Percentiles rank a stretch among this genome's conserved stretches.
Evolutionary conservation across 1,284 basidiomycete genomes (phyloP).

Genomic region (Kalmanozyma brasiliensis): DNA sequence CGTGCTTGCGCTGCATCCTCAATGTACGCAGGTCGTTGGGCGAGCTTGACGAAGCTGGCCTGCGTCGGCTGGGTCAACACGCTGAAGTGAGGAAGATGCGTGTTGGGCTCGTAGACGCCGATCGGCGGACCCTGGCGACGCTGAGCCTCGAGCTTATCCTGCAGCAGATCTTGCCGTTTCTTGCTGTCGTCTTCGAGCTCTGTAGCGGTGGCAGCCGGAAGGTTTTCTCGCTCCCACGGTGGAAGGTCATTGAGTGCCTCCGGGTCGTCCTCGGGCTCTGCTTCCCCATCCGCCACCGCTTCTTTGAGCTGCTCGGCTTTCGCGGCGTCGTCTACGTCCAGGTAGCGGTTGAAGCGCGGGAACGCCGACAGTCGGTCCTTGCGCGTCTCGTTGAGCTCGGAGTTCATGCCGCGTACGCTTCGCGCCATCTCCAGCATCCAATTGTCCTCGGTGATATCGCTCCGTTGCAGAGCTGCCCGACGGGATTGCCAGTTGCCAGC

Average conservation of each 20-base stretch:
- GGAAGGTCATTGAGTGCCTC: slow-evolving; percentile 54
- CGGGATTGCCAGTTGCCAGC: slow-evolving; percentile 55
- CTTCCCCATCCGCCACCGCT: slow-evolving; percentile 35
- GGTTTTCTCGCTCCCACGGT: slow-evolving; percentile 54
- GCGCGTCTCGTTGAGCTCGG: slow-evolving; percentile 59
- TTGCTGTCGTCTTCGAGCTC: slow-evolving; percentile 28
- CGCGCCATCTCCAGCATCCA: slow-evolving; percentile 66
- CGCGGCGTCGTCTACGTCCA: slow-evolving; percentile 22
- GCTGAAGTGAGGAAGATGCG: slow-evolving; percentile 57
- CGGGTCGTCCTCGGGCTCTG: slow-evolving; percentile 46
- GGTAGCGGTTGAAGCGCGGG: slow-evolving; percentile 44
- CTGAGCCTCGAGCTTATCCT: slow-evolving; percentile 23
- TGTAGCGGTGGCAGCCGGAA: slow-evolving; percentile 14
- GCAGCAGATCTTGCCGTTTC: slow-evolving; percentile 25
- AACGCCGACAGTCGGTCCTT: slow-evolving; percentile 53
- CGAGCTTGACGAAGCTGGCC: slow-evolving; percentile 40
- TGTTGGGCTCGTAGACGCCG: slow-evolving; percentile 65
- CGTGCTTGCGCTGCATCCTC: slow-evolving; percentile 18
- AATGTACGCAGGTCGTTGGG: slow-evolving; percentile 38
- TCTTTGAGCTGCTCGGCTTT: slow-evolving; percentile 20
- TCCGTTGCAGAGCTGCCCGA: slow-evolving; percentile 47
- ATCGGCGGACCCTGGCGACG: slow-evolving; percentile 55
- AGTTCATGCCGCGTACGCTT: slow-evolving; percentile 63
- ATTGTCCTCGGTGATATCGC: slow-evolving; percentile 64
- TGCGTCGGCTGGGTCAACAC: slow-evolving; percentile 53